phyloP scores from a whole-genome alignment of 108 stramenopile genomes.

The Cyclotella choctawhatcheeana region DNA sequence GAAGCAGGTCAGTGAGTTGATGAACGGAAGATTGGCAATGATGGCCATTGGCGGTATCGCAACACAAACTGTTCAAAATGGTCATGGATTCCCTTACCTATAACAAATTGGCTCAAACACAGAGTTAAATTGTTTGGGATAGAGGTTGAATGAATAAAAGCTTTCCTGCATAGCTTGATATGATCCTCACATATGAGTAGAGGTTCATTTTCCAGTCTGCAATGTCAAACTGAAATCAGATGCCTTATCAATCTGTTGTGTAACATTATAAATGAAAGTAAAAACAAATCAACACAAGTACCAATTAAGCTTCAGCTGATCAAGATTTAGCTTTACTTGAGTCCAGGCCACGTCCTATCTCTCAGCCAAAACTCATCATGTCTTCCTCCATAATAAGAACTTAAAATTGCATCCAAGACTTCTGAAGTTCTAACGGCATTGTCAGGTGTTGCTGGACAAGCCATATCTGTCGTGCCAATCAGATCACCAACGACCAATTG shows the following conservation, averaged over 20 bases:
- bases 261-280: conserved; percentile 5
- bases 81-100: conserved; percentile 23
- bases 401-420: conserved; percentile 60
- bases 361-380: conserved; percentile 63
- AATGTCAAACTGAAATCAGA: neutral
- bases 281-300: neutral
- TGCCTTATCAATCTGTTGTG: conserved; percentile 2
- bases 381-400: conserved; percentile 63
- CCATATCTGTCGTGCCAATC: conserved; percentile 29
- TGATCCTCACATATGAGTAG: neutral
- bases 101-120: neutral
- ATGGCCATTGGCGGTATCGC: conserved; percentile 20
- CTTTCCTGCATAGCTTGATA: neutral
- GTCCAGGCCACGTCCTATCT: conserved; percentile 29
- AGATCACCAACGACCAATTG: conserved; percentile 60
- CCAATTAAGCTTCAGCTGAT: neutral
- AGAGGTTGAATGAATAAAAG: neutral
- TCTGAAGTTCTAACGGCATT: conserved; percentile 60
- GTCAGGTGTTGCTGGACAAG: conserved; percentile 49
- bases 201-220: neutral
- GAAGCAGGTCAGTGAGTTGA: conserved; percentile 56
- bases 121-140: neutral
- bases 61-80: neutral
- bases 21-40: conserved; percentile 35
- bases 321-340: neutral